Evolutionary conservation across 164 flowering plant species (phyloP).

Genomic region (Tetracentron sinense): DNA sequence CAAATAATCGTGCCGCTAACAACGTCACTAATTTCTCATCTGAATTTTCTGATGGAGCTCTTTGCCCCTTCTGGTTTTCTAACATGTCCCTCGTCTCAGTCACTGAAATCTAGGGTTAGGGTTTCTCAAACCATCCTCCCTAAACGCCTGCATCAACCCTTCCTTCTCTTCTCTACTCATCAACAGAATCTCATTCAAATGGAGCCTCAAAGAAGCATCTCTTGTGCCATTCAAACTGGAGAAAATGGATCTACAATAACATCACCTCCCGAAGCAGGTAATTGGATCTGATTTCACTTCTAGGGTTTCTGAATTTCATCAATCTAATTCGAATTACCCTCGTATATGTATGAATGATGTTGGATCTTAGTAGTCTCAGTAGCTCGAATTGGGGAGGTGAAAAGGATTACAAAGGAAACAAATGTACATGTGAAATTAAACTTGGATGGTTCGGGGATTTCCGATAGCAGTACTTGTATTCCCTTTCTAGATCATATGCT

Average conservation of each 20-base stretch:
- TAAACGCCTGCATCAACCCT: not conserved
- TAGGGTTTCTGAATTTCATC: too few species aligned
- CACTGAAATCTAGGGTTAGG: constrained; percentile 17
- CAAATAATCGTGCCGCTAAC: too few species aligned
- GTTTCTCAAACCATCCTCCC: too few species aligned
- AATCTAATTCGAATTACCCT: too few species aligned
- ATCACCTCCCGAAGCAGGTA: constrained; percentile 19
- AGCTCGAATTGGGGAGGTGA: constrained; percentile 77
- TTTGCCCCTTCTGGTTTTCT: constrained; percentile 13
- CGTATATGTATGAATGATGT: too few species aligned
- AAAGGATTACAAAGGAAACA: constrained; percentile 85
- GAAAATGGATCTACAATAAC: constrained; percentile 29
- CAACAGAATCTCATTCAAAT: constrained; percentile 2
- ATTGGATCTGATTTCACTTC: not conserved
- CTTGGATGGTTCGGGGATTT: constrained; percentile 78
- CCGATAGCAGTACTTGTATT: constrained; percentile 70
- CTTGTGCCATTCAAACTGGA: constrained; percentile 23
- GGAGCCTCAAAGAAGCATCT: constrained; percentile 10
- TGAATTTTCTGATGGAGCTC: constrained; percentile 29
- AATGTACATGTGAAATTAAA: constrained; percentile 70
- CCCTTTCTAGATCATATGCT: constrained; percentile 98
- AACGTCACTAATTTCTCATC: too few species aligned
- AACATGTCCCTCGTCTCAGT: constrained; percentile 11
- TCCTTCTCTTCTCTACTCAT: constrained; percentile 1
- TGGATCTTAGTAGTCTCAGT: not conserved